Evolutionary conservation across 2,329 filamentous ascomycete species (phyloP).

Genomic region (Trichoderma sp.): DNA sequence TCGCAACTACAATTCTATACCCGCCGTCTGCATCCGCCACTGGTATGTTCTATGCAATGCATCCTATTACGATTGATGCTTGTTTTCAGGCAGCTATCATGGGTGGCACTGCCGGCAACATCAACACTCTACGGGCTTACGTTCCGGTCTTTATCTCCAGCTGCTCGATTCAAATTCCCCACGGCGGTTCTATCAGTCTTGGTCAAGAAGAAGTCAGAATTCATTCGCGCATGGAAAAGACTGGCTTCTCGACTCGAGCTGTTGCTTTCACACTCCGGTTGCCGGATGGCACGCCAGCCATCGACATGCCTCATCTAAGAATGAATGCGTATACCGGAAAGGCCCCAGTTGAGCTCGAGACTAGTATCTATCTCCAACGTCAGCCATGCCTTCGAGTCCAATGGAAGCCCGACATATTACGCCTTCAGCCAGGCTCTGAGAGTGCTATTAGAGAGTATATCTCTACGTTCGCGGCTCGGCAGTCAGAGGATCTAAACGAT

Average conservation of each 20-base stretch:
- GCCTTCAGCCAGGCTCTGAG: not conserved
- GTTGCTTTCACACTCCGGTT: slow-evolving; percentile 8
- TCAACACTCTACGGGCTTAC: not conserved
- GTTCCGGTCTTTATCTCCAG: not conserved
- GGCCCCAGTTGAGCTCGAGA: not conserved
- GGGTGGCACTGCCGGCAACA: not conserved
- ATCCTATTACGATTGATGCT: slow-evolving; percentile 4
- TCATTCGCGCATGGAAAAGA: slow-evolving; percentile 10
- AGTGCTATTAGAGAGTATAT: not conserved
- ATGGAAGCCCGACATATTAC: slow-evolving; percentile 11
- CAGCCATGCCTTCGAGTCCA: slow-evolving; percentile 2
- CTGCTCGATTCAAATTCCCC: not conserved
- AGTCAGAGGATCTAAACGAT: slow-evolving; percentile 8
- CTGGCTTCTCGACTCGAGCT: not conserved
- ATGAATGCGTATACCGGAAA: slow-evolving; percentile 9
- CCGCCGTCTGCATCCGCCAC: not conserved
- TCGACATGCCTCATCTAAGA: not conserved
- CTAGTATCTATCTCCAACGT: slow-evolving; percentile 6
- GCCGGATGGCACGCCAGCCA: not conserved
- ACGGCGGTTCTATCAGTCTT: not conserved
- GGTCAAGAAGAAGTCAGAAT: not conserved
- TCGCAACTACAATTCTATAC: not conserved
- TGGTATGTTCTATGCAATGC: slow-evolving; percentile 9
- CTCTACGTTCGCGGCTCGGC: not conserved
- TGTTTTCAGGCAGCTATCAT: slow-evolving; percentile 10